Conservation (phyloP, 208 protist species). For the Acanthamoeba culbertsoni region DNA sequence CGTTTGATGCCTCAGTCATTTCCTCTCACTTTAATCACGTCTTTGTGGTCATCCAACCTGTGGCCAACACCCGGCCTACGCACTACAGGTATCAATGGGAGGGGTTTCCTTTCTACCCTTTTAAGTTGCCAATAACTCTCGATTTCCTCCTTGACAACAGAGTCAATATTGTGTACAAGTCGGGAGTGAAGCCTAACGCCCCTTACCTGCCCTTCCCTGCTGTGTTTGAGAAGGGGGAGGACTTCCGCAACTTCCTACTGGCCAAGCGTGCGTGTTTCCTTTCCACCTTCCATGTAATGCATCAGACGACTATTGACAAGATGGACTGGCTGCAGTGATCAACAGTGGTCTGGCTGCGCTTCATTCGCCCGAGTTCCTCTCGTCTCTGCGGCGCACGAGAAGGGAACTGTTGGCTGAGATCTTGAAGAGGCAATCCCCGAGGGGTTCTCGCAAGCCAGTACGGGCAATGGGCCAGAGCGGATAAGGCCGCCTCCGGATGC, state of each 20-base stretch:
- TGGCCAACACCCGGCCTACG: not conserved
- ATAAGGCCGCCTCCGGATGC: no score
- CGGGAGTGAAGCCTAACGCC: conserved; percentile 12
- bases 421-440: not conserved
- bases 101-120: not conserved
- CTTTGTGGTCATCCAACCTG: conserved; percentile 27
- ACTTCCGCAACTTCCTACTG: conserved; percentile 59
- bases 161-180: not conserved
- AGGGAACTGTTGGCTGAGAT: conserved; percentile 15
- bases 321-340: not conserved
- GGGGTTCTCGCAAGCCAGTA: no score
- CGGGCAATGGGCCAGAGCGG: no score
- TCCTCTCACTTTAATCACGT: conserved; percentile 75
- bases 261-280: conserved; percentile 52
- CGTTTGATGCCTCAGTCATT: conserved; percentile 65
- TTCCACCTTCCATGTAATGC: not conserved
- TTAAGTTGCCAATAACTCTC: not conserved
- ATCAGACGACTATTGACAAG: not conserved
- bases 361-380: not conserved
- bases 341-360: not conserved
- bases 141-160: not conserved
- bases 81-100: not conserved
- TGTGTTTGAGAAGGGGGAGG: conserved; percentile 25
- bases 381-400: not conserved
- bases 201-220: conserved; percentile 58